Evolutionary conservation across 1,284 basidiomycete genomes (phyloP).

Genomic region (Sporisorium reilianum): DNA sequence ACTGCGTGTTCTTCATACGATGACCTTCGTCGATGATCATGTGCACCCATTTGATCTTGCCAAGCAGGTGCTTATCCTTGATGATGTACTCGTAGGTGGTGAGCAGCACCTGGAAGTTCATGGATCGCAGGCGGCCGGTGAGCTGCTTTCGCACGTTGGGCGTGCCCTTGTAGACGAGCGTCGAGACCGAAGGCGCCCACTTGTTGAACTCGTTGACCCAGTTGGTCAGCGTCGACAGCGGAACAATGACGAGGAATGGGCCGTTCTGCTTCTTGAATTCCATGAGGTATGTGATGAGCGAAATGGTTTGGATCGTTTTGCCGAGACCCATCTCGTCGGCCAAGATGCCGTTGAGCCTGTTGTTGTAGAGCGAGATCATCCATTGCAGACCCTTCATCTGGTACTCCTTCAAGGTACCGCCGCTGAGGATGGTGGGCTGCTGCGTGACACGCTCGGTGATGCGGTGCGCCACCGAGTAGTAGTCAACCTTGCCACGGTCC

Average conservation of each 20-base stretch:
- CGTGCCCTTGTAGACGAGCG: conserved; percentile 68
- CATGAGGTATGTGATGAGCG: conserved; percentile 69
- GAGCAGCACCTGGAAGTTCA: conserved; percentile 68
- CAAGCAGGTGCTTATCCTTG: conserved; percentile 69
- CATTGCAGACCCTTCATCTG: conserved; percentile 69
- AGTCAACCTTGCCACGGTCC: conserved; percentile 81
- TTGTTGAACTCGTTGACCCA: conserved; percentile 69
- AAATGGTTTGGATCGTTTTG: conserved; percentile 69
- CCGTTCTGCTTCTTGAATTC: conserved; percentile 69
- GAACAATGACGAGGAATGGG: conserved; percentile 69
- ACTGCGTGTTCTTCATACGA: conserved; percentile 99
- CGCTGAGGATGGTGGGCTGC: conserved; percentile 84
- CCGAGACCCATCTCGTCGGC: conserved; percentile 70
- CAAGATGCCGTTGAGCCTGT: conserved; percentile 68
- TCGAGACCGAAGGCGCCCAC: conserved; percentile 67
- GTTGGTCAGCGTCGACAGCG: conserved; percentile 68
- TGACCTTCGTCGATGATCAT: conserved; percentile 78
- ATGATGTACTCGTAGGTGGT: conserved; percentile 70
- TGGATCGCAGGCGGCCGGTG: conserved; percentile 57
- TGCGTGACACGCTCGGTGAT: conserved; percentile 87
- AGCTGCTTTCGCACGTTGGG: conserved; percentile 66
- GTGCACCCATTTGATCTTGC: conserved; percentile 69
- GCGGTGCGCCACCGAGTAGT: conserved; percentile 94
- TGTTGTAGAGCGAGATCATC: conserved; percentile 70
- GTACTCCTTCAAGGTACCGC: conserved; percentile 68